phyloP scores from a whole-genome alignment of 306 rosid genomes.

The Abrus precatorius region DNA sequence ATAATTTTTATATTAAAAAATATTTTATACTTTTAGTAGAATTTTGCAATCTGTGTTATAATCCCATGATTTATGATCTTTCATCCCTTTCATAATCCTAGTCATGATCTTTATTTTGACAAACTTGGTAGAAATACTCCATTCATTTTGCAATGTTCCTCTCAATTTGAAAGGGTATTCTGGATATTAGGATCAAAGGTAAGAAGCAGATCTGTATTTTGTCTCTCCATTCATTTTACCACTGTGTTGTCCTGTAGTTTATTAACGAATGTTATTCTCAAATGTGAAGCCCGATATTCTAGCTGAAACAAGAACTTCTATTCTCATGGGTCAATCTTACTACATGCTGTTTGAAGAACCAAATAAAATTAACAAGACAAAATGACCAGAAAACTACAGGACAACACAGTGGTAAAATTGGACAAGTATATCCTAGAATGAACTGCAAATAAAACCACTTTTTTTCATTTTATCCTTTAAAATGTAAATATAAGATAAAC shows the following conservation, averaged over 20 bases:
- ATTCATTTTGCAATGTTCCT: background rate
- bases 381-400: background rate
- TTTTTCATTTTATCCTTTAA: too few relatives aligned
- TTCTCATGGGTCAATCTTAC: too few relatives aligned
- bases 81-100: background rate
- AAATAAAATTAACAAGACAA: background rate
- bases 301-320: conserved; percentile 7
- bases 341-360: background rate
- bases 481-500: too few relatives aligned
- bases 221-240: too few relatives aligned
- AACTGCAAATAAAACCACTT: too few relatives aligned
- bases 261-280: conserved; percentile 3
- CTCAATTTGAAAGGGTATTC: background rate
- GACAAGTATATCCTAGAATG: too few relatives aligned
- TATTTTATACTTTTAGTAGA: background rate
- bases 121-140: background rate
- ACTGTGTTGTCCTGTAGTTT: too few relatives aligned
- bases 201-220: background rate
- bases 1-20: background rate
- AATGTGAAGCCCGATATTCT: background rate
- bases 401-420: background rate
- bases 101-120: background rate
- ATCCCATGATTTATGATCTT: background rate
- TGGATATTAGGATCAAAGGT: background rate
- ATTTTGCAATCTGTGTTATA: background rate